These are phyloP conservation scores for Microsporum ferrugineum DNA, from an alignment of 2,329 filamentous ascomycete species.

Conservation along the genomic window DNA sequence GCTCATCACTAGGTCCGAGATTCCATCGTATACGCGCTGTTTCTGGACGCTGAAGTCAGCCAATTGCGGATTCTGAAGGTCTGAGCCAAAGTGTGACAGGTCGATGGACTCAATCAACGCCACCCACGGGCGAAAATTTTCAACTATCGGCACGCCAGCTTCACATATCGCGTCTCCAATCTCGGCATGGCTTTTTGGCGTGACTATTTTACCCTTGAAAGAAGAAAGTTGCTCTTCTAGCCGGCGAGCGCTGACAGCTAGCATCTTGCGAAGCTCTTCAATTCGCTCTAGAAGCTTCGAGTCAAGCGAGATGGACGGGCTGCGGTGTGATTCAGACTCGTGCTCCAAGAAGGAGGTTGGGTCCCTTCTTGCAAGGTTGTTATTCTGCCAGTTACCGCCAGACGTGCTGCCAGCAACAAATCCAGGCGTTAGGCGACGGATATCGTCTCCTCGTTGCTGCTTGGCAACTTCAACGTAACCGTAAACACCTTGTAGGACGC, in stretches of 20 bases:
- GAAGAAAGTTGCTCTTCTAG: slow-evolving; percentile 67
- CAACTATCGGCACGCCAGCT: slow-evolving; percentile 67
- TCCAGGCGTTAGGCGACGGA: slow-evolving; percentile 82
- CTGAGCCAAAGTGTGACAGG: slow-evolving; percentile 63
- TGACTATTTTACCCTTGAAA: slow-evolving; percentile 69
- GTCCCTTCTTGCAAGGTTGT: slow-evolving; percentile 51
- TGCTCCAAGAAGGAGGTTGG: slow-evolving; percentile 68
- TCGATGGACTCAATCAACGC: slow-evolving; percentile 86
- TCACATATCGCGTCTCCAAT: slow-evolving; percentile 74
- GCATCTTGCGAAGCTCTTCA: slow-evolving; percentile 72
- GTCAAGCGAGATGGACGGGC: slow-evolving; percentile 66
- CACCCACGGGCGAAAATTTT: slow-evolving; percentile 83
- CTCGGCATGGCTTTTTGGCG: slow-evolving; percentile 62
- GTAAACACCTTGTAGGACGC: slow-evolving; percentile 84
- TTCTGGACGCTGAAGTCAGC: slow-evolving; percentile 83
- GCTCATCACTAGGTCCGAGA: slow-evolving; percentile 74
- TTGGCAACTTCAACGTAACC: slow-evolving; percentile 93
- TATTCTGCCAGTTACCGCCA: slow-evolving; percentile 77
- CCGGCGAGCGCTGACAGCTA: slow-evolving; percentile 75
- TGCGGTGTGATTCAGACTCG: slow-evolving; percentile 60
- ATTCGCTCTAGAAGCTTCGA: slow-evolving; percentile 66
- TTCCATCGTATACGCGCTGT: slow-evolving; percentile 84
- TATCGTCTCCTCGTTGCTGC: slow-evolving; percentile 84
- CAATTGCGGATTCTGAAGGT: slow-evolving; percentile 72
- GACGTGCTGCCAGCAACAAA: slow-evolving; percentile 77